Evolutionary conservation across 805 yeast genomes (phyloP).

Genomic region (Priceomyces haplophilus): DNA sequence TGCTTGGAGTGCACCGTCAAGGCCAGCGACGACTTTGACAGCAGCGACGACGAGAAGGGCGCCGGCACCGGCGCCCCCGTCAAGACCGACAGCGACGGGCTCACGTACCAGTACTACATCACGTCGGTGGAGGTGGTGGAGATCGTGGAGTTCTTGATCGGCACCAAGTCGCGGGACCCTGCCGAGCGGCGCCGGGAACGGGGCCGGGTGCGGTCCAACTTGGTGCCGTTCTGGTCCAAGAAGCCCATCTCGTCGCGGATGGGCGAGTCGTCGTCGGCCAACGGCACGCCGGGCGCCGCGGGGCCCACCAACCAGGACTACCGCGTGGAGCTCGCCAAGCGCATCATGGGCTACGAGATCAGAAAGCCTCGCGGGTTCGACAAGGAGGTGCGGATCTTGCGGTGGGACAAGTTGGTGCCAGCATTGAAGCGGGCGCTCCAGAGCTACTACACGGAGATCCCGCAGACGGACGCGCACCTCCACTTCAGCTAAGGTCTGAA

Average conservation of each 20-base stretch:
- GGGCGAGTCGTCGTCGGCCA: slow-evolving; percentile 21
- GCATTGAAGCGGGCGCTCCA: slow-evolving; percentile 63
- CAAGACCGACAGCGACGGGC: slow-evolving; percentile 21
- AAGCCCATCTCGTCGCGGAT: slow-evolving; percentile 50
- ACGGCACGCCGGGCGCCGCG: slow-evolving; percentile 8
- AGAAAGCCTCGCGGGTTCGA: slow-evolving; percentile 69
- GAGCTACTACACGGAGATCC: slow-evolving; percentile 61
- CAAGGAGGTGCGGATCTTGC: slow-evolving; percentile 60
- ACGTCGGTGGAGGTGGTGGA: slow-evolving; percentile 67
- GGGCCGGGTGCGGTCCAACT: slow-evolving; percentile 63
- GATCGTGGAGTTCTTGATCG: slow-evolving; percentile 60
- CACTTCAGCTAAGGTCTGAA: slow-evolving; percentile 5
- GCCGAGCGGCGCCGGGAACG: slow-evolving; percentile 57
- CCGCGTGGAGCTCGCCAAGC: slow-evolving; percentile 54
- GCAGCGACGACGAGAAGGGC: slow-evolving; percentile 23
- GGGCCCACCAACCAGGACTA: slow-evolving; percentile 28
- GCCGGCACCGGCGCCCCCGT: slow-evolving; percentile 11
- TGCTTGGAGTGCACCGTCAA: slow-evolving; percentile 48
- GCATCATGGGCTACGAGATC: slow-evolving; percentile 61
- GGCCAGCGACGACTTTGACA: slow-evolving; percentile 29
- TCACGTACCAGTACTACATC: slow-evolving; percentile 44
- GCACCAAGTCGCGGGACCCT: slow-evolving; percentile 44
- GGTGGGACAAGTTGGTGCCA: slow-evolving; percentile 58
- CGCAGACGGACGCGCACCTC: slow-evolving; percentile 22
- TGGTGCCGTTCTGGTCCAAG: slow-evolving; percentile 66